Percentiles rank a stretch among this genome's conserved stretches.
Evolutionary conservation across 208 protist genomes (phyloP).

Genomic region (Leishmania lainsoni): DNA sequence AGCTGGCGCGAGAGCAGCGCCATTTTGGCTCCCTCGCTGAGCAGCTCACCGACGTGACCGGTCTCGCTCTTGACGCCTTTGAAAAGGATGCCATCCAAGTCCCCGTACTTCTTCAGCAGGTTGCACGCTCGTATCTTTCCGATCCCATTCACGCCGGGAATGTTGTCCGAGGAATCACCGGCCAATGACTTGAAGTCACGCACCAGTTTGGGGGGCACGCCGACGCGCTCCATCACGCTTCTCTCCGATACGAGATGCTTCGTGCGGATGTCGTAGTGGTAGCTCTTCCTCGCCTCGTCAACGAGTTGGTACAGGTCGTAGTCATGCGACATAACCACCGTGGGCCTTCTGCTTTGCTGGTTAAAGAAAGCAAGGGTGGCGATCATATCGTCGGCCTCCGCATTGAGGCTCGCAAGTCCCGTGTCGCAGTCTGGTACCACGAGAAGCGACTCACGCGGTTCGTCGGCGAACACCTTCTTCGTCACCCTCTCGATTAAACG

Average conservation of each 20-base stretch:
- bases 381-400: constrained; percentile 93
- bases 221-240: constrained; percentile 74
- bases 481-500: constrained; percentile 78
- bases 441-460: constrained; percentile 68
- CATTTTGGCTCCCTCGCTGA: constrained; percentile 52
- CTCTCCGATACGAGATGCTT: constrained; percentile 88
- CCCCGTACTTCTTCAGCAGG: constrained; percentile 88
- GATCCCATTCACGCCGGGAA: constrained; percentile 87
- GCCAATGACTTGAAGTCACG: constrained; percentile 89
- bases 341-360: constrained; percentile 74
- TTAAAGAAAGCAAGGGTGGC: constrained; percentile 76
- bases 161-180: constrained; percentile 86
- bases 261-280: constrained; percentile 89
- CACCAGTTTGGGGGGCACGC: constrained; percentile 83
- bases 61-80: constrained; percentile 67
- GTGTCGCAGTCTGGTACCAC: constrained; percentile 80
- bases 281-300: constrained; percentile 69
- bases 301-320: constrained; percentile 91
- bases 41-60: constrained; percentile 60
- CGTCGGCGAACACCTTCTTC: constrained; percentile 78
- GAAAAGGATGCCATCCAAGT: constrained; percentile 79
- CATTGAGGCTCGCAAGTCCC: constrained; percentile 67
- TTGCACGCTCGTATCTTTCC: constrained; percentile 79
- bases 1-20: constrained; percentile 73
- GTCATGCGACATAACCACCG: constrained; percentile 89